Base-by-base conservation (phyloP, 768 basidiomycete species). In the Podaxis pistillaris region DNA sequence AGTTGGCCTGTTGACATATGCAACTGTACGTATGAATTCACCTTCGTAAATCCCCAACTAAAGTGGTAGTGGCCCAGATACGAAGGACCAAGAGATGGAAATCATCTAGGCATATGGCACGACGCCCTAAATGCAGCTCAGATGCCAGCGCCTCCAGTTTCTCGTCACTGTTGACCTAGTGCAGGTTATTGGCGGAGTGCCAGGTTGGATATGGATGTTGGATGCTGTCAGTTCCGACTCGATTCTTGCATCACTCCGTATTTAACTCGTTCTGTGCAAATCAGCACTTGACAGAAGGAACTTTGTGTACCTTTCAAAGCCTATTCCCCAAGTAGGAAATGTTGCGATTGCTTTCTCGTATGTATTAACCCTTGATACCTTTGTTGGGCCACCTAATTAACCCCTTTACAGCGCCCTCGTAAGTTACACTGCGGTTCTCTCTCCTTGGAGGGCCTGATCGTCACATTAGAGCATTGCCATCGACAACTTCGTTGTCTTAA, bases 401-500 rank as follows among this genome's bases (percentile, higher is more conserved):
- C 26, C 3, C 11, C 33, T 54, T 1, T 41, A 12, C 65, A 71
- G 71, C 9, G 68, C 69, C 26, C 64, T 73, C 47, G 71, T 74
- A 63, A 41, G 68, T 64, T 5, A 13, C n/a, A 46, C 41, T 30
- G 13, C 26, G 28, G n/a, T 28, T 59, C 22, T 30, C 49, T 46
- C n/a, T 64, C 1, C 11, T 60, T 41, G 2, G 1, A 17, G n/a
- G 28, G 2, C 62, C 7, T 2, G 30, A 52, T 38, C 40, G 38
- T 64, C 19, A 4, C 50, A 26, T 60, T 57, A 76, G 80, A 74
- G 77, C 47, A 84, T 85, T 26, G 81, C 83, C 1, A 37, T 78
- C 38, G 81, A 84, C 61, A 83, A 82, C 1, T 85, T 85, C 68
- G 67, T 71, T 28, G 73, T 84, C n/a, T 71, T 86, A 4, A 79